Base-by-base conservation (phyloP, 116 monocot species). In the Dioscorea cayenensis region DNA sequence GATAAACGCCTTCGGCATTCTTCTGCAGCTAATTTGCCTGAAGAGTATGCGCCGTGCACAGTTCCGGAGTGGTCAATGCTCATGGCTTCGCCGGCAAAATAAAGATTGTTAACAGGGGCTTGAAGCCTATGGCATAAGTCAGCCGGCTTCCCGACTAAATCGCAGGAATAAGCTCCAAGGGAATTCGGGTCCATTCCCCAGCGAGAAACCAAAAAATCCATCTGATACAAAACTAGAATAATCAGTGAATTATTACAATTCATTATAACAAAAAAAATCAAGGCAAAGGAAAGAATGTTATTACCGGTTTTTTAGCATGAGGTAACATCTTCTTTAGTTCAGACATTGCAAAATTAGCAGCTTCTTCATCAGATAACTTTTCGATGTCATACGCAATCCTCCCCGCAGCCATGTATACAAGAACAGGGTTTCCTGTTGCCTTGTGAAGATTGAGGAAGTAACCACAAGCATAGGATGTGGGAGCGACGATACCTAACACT, bases 371-470 rank as follows among this genome's bases (percentile, higher is more conserved):
- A 13, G 86, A 84, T 18, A 92, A 17, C 65, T 86, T 89, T 68
- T 92, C 92, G 2, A 92, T 74, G 28, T 92, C 92, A 32, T 73
- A 72, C 49, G 92, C 89, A 50, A 82, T 76, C 60, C 80, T 80
- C 27, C 92, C 92, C 19, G 89, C 86, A 58, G 86, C 82, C 92
- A 92, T 92, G 78, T 82, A 92, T 11, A 92, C 82, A 32, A 92
- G 86, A 28, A 89, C 84, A 36, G 78, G 82, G 63, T 89, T 67
- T 43, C 89, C 89, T 49, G 86, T 89, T 48, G 89, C 86, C 69
- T 92, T 92, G 79, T 92, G 89, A 51, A 92, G 89, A 73, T 92
- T 92, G 29, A 92, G 84, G 35, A 92, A 92, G 66, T 92, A 92
- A 52, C 92, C 84, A 70, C 92, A 92, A 37, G 74, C 73, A 74